phyloP scores from a whole-genome alignment of 352 stramenopile species.

The Thalassiosira sp. region DNA sequence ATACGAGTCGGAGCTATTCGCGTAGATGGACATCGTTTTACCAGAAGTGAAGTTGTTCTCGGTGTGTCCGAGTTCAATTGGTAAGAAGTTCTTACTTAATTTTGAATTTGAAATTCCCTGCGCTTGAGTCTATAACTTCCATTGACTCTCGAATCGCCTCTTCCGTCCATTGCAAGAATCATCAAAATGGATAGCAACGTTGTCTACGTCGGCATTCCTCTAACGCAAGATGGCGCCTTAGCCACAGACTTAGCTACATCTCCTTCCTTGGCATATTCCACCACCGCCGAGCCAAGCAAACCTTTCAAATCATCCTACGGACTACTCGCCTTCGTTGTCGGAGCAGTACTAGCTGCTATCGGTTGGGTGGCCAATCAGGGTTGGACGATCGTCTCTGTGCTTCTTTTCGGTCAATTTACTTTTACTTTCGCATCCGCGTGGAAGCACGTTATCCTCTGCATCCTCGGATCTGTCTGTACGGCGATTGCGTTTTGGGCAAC shows the following conservation, averaged over 20 bases:
- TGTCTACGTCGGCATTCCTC: conserved; percentile 16
- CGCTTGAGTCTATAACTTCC: too few species aligned
- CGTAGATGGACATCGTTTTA: conserved; percentile 41
- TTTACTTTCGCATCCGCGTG: conserved; percentile 19
- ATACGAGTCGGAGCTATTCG: conserved; percentile 25
- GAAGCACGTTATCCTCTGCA: conserved; percentile 28
- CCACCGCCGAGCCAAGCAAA: neutral
- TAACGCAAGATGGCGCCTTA: neutral
- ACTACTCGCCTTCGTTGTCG: conserved; percentile 25
- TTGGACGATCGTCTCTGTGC: conserved; percentile 29
- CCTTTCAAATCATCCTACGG: too few species aligned
- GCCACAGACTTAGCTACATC: neutral
- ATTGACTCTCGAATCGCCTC: too few species aligned
- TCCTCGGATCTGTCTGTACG: conserved; percentile 18
- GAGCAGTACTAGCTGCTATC: conserved; percentile 3
- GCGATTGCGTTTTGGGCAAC: conserved; percentile 16
- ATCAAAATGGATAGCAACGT: conserved; percentile 10
- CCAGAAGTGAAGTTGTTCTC: too few species aligned
- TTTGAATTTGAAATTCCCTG: too few species aligned
- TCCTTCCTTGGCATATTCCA: neutral
- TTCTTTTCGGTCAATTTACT: conserved; percentile 33
- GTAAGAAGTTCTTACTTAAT: too few species aligned
- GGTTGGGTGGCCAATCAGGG: conserved; percentile 33
- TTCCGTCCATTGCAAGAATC: neutral
- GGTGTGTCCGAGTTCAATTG: too few species aligned